Conservation (phyloP, 768 basidiomycete genomes). For the Lenzites betulinus region DNA sequence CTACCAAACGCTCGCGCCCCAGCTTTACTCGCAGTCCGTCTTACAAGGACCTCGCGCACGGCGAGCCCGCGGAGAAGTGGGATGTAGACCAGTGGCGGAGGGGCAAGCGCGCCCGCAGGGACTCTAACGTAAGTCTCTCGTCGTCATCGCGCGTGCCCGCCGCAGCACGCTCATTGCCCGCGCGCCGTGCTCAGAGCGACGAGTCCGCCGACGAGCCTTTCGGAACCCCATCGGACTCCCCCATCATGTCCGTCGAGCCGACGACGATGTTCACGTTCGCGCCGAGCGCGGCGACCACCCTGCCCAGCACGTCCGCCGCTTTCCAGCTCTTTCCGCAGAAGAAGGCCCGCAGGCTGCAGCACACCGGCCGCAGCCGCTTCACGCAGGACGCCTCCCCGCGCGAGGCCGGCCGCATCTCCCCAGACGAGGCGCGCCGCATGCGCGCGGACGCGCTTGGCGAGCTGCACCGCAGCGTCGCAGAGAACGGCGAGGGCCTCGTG, state of each 20-base stretch:
- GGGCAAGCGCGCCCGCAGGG: constrained; percentile 55
- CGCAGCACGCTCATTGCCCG: neutral
- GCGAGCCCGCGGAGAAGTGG: constrained; percentile 44
- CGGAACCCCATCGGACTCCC: constrained; percentile 7
- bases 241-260: constrained; percentile 24
- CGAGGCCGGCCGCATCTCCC: constrained; percentile 10
- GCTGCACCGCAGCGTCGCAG: constrained; percentile 59
- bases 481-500: constrained; percentile 68
- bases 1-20: constrained; percentile 54
- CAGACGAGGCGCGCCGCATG: constrained; percentile 44
- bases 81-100: constrained; percentile 55
- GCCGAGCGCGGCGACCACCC: constrained; percentile 13
- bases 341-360: constrained; percentile 4
- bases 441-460: constrained; percentile 68
- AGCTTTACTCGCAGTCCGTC: constrained; percentile 38
- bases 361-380: constrained; percentile 6
- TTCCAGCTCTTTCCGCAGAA: constrained; percentile 36
- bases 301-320: constrained; percentile 34
- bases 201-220: constrained; percentile 9
- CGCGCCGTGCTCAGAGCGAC: constrained; percentile 1
- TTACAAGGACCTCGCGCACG: constrained; percentile 34
- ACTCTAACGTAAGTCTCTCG: constrained; percentile 44
- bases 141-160: neutral
- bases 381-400: constrained; percentile 15
- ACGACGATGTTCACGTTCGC: constrained; percentile 15